Evolutionary conservation across 306 rosid genomes (phyloP), one percentile per base, ranked within the genome.

Genomic region (Cicer pinnatifidum): DNA sequence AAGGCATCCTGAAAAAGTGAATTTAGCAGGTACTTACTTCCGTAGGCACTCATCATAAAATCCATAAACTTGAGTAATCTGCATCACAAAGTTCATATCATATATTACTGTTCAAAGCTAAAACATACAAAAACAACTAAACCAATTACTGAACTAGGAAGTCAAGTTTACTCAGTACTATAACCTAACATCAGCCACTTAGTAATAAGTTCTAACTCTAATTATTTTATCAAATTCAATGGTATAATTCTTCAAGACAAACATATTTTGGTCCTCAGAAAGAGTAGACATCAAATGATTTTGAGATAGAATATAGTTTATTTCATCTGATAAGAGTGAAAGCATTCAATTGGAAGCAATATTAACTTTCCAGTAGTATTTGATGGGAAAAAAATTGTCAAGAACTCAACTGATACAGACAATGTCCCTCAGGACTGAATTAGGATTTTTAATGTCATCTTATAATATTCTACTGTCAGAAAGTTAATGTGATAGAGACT

Each of bases 21-120:
- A 79, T 57, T 54, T 70, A 15, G 69, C 67, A 69, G 61, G 78
- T 64, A 85, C 98, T 82, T 83, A 93, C 98, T 93, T 93, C 76
- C 98, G 88, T 58, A 93, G 82, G 85, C 98, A 93, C 83, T 93
- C 98, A 9, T 93, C 98, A 71, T 90, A 93, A 84, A 93, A 93
- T 51, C 98, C 97, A 80, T 93, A 93, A 77, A 93, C 98, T 86
- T 93, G 97, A 75, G 98, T 93, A 79, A 93, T 93, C 98, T 93
- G 97, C 97, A 86, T 44, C 40, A 79, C 58, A 46, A 61, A 67
- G 28, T 35, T 77, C 73, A 16, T 39, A 82, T 82, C 76, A 86
- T 74, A 37, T 56, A 62, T 62, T 41, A 63, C 33, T 45, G 51
- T 37, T 69, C 67, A 52, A 66, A 15, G 53, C 48, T 37, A 51